Base-by-base conservation (phyloP, 495 filamentous ascomycete species). In the Pyrenula aspistea region DNA sequence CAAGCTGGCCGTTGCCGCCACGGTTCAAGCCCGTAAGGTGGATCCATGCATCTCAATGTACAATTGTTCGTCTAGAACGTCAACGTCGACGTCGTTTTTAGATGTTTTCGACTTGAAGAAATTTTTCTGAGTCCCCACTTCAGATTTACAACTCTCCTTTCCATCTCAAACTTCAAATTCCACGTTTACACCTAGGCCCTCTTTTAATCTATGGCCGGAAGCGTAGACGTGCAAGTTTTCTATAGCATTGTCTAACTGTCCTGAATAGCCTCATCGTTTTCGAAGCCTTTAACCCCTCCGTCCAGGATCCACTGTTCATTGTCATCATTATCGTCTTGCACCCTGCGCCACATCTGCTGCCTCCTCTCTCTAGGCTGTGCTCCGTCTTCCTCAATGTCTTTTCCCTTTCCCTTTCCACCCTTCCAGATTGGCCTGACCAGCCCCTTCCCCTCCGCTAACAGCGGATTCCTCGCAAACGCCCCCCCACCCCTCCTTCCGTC, bases 261-360 rank as follows among this genome's bases (percentile, higher is more conserved):
- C 31, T 15, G 31, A n/a, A n/a, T n/a, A n/a, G n/a, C n/a, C n/a
- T n/a, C n/a, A 19, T 19, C 42, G 42, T 48, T 19, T 48, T 48
- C 50, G 19, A 52, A 64, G 4, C 89, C 87, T 68, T 86, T 83
- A 2, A 81, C 63, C 11, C 92, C 88, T 0, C 92, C 92, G 69
- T 96, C 87, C 2, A 96, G 70, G 59, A 96, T 96, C 71, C 91
- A 84, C n/a, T 78, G 80, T 70, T 96, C 92, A 61, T 96, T 96
- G 66, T 96, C 83, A 53, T 91, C 86, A 47, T 83, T 75, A 62
- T 95, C 89, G 70, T 96, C 90, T 65, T 97, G 94, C 0, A 96
- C 92, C 59, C 89, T 81, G 52, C 91, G 75, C 93, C 92, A 96
- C 2, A 78, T 80, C 57, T 75, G 76, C 53, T 72, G 79, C 58